Base-by-base conservation (phyloP, 2,329 filamentous ascomycete genomes). In the Aureobasidium pullulans region DNA sequence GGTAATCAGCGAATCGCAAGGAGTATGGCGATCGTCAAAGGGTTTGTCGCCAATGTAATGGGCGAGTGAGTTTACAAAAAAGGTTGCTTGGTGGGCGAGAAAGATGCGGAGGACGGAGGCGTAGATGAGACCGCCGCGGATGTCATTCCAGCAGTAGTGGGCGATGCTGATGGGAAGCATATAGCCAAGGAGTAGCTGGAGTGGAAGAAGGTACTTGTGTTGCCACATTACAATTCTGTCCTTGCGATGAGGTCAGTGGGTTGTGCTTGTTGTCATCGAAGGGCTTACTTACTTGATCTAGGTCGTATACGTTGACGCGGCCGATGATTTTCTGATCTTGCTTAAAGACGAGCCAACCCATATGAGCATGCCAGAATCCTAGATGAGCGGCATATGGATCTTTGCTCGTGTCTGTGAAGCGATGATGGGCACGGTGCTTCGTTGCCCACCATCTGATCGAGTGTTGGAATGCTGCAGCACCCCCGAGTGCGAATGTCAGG, bases 1-100 rank as follows among this genome's bases (percentile, higher is more conserved):
- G 42, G 90, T 95, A 75, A 95, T 84, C 71, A 93, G 82, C 75
- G 95, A 89, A 69, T 95, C 90, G 72, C 90, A 87, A 64, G 90
- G 90, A 62, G 88, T 91, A 84, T 95, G 93, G 75, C 89, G 88
- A 81, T 95, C 90, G 68, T 95, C 90, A 72, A 95, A 95, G 62
- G 90, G 90, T 78, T 95, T 90, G 68, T 95, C 90, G 63, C 90
- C 90, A 69, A 95, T 86, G 88, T 88, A 95, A 78, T 95, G 90
- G 65, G 90, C 90, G 62, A 95, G 78, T n/a, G 88, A 92, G 82
- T 95, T 95, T 80, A 95, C 89, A 69, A 90, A 95, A 82, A 95
- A 95, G 64, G 90, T 94, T 61, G 90, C 89, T 77, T 95, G 90
- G 79, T 94, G 90, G 65, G 95, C 88, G 75, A 93, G 87, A 81